Conservation (phyloP, 129 eudicot species). For the Centella asiatica region DNA sequence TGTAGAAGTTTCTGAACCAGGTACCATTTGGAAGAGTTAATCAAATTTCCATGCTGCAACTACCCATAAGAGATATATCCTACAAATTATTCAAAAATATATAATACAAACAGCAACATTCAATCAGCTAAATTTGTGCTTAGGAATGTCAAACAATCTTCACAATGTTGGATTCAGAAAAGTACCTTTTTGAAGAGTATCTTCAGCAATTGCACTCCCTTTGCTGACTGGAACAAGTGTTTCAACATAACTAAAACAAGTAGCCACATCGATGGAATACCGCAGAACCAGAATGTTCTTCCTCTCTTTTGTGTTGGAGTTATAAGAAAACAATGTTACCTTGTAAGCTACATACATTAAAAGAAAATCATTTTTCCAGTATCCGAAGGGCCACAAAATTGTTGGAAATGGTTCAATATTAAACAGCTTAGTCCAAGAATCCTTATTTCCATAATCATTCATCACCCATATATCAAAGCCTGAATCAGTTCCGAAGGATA, state of each 20-base stretch:
- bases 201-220: background rate
- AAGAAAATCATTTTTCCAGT: background rate
- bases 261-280: background rate
- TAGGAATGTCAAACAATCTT: too few relatives aligned
- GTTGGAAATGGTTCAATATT: background rate
- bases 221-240: background rate
- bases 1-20: too few relatives aligned
- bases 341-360: background rate
- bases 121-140: too few relatives aligned
- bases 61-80: too few relatives aligned
- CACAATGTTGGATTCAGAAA: too few relatives aligned
- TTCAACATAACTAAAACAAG: conserved; percentile 3
- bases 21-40: too few relatives aligned
- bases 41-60: too few relatives aligned
- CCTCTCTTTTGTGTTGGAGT: background rate
- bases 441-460: background rate
- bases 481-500: background rate
- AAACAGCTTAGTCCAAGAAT: conserved; percentile 1
- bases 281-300: background rate
- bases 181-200: background rate
- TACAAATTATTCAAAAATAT: too few relatives aligned
- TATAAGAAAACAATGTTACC: background rate
- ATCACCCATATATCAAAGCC: conserved; percentile 4
- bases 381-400: background rate
- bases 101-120: too few relatives aligned